phyloP scores from a whole-genome alignment of 371 early-diverging fungal species.

The Actinomortierella ambigua region DNA sequence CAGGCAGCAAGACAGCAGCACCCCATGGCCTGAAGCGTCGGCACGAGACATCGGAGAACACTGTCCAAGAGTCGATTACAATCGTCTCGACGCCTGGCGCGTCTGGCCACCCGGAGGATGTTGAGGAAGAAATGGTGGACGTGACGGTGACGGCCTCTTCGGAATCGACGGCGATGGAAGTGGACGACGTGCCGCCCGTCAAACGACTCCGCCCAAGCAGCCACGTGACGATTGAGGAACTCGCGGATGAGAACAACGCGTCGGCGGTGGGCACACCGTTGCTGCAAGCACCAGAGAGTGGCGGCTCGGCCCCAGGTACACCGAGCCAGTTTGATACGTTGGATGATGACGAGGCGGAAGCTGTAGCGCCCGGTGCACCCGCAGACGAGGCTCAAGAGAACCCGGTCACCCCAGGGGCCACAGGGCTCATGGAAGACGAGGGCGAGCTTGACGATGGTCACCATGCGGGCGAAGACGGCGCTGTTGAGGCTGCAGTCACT shows the following conservation, averaged over 20 bases:
- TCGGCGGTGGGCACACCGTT: not conserved
- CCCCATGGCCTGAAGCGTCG: slow-evolving; percentile 46
- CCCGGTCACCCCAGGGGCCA: slow-evolving; percentile 13
- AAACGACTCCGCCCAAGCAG: slow-evolving; percentile 37
- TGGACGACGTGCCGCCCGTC: slow-evolving; percentile 37
- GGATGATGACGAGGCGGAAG: not conserved
- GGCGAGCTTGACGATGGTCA: slow-evolving; percentile 1
- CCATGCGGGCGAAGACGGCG: no score
- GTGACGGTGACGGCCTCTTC: slow-evolving; percentile 13
- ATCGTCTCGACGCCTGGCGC: slow-evolving; percentile 43
- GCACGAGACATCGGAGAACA: slow-evolving; percentile 23
- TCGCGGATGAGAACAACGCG: not conserved
- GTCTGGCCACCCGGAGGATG: slow-evolving; percentile 29
- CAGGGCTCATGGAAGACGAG: slow-evolving; percentile 17
- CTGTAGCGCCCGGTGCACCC: slow-evolving; percentile 13
- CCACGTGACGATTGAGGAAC: slow-evolving; percentile 12
- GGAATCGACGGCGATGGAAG: slow-evolving; percentile 30
- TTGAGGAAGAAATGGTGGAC: slow-evolving; percentile 19
- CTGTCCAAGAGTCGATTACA: slow-evolving; percentile 28
- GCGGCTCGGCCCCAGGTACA: not conserved
- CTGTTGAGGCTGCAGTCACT: no score
- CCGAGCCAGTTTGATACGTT: not conserved
- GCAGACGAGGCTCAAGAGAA: not conserved
- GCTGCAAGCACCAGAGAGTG: not conserved
- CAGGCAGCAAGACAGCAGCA: not conserved